Evolutionary conservation across 2,329 filamentous ascomycete species (phyloP), one percentile per base, ranked within the genome.

Genomic region (Magnaporthales sp.): DNA sequence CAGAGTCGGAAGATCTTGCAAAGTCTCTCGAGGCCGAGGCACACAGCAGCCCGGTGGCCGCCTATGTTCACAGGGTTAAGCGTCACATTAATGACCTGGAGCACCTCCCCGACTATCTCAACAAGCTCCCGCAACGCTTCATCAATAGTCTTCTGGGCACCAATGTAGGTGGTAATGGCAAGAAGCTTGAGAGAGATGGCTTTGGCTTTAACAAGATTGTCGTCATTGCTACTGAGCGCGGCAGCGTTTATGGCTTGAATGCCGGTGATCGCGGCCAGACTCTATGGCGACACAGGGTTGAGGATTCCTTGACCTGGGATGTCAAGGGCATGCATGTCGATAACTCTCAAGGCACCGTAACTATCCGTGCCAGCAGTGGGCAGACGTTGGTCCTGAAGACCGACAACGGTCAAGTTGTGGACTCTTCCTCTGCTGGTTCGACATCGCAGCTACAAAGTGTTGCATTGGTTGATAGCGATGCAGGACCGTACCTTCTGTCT

Each of bases 131-230:
- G 4, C 78, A 82, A 60, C 87, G 88, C 27, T 78, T 97, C 15
- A 73, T 93, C 2, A 84, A 84, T 68, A 89, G 86, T 70, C 80
- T 92, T 19, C 74, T 89, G 9, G 86, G 87, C 32, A 84, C 85
- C 0, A 73, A 77, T 0, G 77, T 74, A 13, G 51, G 56, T 32
- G 60, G 9, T 56, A 66, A 67, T 22, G 75, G 76, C 24, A 76
- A 80, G 30, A 81, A 81, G 7, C 79, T 89, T n/a, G 79, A 81
- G 22, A 83, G 87, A 19, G 91, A 95, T 72, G 86, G 83, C 54
- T 98, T 98, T 75, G 94, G 94, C 4, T 94, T 97, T 77, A 89
- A 91, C 76, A 96, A 97, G 77, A 80, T 94, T 32, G 85, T 93
- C 6, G 82, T 97, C 67, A 81, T 97, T 64, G 93, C 90, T 6